Evolutionary conservation across 768 basidiomycete genomes (phyloP).

Genomic region (Lentinus tigrinus): DNA sequence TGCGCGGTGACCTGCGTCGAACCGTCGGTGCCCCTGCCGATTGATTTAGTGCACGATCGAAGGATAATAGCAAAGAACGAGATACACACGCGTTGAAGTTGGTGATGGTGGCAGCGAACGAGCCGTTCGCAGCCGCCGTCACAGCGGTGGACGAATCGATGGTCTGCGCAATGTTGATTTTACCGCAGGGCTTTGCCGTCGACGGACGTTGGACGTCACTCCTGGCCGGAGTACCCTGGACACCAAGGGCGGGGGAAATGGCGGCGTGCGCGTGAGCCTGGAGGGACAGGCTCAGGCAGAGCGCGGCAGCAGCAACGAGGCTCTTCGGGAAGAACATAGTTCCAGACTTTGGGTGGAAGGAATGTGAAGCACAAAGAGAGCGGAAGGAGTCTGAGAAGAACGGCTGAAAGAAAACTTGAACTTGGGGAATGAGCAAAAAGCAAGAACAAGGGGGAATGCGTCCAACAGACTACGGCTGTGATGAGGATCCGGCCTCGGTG

Average conservation of each 20-base stretch:
- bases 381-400: neutral
- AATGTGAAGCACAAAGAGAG: neutral
- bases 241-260: slow-evolving; percentile 42
- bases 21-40: slow-evolving; percentile 42
- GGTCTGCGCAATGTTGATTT: slow-evolving; percentile 37
- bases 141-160: slow-evolving; percentile 37
- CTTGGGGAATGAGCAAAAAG: neutral
- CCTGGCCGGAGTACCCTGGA: slow-evolving; percentile 24
- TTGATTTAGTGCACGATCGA: neutral
- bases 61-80: neutral
- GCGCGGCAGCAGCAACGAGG: slow-evolving; percentile 26
- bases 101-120: slow-evolving; percentile 39
- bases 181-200: slow-evolving; percentile 40
- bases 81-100: slow-evolving; percentile 47
- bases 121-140: slow-evolving; percentile 34
- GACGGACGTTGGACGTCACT: slow-evolving; percentile 31
- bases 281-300: slow-evolving; percentile 35
- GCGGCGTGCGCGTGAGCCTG: slow-evolving; percentile 42
- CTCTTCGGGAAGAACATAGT: slow-evolving; percentile 27
- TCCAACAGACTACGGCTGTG: slow-evolving; percentile 11
- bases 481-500: slow-evolving; percentile 23
- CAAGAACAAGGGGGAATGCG: neutral
- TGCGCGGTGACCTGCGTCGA: slow-evolving; percentile 45
- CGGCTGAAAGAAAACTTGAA: neutral
- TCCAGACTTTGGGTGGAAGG: neutral